These are phyloP conservation scores for Metschnikowia arizonensis DNA, from an alignment of 805 yeast genomes.

Conservation along the genomic window DNA sequence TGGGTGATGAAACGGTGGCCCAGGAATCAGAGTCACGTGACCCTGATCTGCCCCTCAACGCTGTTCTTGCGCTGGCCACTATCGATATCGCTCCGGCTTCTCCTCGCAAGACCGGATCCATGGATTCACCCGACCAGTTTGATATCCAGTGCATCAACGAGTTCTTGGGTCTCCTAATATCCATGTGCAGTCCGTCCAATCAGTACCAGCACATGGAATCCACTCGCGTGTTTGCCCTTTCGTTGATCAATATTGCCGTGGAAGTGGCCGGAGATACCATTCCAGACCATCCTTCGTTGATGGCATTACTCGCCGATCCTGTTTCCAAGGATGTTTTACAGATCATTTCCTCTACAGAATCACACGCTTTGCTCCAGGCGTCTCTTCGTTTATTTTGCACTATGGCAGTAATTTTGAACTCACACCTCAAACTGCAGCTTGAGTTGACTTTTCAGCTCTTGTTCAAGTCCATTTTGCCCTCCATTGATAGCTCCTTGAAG, in stretches of 20 bases:
- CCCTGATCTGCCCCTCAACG: neutral
- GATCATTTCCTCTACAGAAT: slow-evolving; percentile 69
- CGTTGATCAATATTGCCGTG: slow-evolving; percentile 69
- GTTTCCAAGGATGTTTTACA: slow-evolving; percentile 83
- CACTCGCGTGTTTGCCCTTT: slow-evolving; percentile 77
- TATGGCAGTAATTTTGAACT: slow-evolving; percentile 61
- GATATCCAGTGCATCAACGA: slow-evolving; percentile 76
- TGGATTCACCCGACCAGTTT: slow-evolving; percentile 41
- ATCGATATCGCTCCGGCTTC: slow-evolving; percentile 7
- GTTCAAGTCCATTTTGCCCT: slow-evolving; percentile 53
- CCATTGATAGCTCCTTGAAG: slow-evolving; percentile 19
- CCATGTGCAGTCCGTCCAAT: slow-evolving; percentile 77
- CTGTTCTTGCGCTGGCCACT: slow-evolving; percentile 4
- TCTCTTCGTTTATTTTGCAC: slow-evolving; percentile 74
- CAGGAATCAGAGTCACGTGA: neutral
- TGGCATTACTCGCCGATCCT: slow-evolving; percentile 68
- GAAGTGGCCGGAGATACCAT: slow-evolving; percentile 74
- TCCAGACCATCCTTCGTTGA: slow-evolving; percentile 55
- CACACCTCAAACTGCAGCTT: slow-evolving; percentile 69
- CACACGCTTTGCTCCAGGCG: slow-evolving; percentile 66
- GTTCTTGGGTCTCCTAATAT: slow-evolving; percentile 67
- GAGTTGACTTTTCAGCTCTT: slow-evolving; percentile 67
- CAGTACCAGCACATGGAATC: slow-evolving; percentile 83
- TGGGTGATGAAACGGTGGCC: slow-evolving; percentile 39
- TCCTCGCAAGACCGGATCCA: slow-evolving; percentile 9